These are phyloP conservation scores for Globisporangium recalcitrans DNA, from an alignment of 352 stramenopile species.

Conservation along the genomic window DNA sequence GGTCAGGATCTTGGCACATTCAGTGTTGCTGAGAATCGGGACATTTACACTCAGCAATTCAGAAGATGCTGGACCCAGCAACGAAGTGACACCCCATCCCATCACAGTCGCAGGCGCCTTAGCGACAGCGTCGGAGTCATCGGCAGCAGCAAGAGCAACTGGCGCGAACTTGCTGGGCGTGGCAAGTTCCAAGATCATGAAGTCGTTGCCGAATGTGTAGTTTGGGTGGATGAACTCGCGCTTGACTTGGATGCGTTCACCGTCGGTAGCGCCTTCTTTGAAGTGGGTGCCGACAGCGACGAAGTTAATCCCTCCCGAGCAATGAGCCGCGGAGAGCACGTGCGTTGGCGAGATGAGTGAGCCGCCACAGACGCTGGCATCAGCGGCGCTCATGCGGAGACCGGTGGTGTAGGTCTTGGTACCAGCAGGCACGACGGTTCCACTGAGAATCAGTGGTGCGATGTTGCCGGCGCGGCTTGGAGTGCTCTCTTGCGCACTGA, in stretches of 20 bases:
- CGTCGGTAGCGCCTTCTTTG: neutral
- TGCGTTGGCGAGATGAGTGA: neutral
- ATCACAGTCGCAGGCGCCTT: constrained; percentile 16
- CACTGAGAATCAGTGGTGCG: neutral
- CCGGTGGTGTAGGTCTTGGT: neutral
- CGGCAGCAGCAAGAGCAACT: constrained; percentile 23
- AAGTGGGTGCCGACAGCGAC: neutral
- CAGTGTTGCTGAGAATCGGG: constrained; percentile 39
- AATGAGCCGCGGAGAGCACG: neutral
- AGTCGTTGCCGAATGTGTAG: constrained; percentile 32
- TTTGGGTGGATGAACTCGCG: neutral
- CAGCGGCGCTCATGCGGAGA: too few species aligned
- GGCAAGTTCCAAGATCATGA: constrained; percentile 44
- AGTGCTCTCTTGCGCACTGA: neutral
- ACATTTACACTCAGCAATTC: constrained; percentile 39
- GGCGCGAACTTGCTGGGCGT: constrained; percentile 20
- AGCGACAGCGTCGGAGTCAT: neutral
- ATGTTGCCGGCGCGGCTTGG: too few species aligned
- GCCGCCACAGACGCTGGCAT: neutral
- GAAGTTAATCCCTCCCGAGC: neutral
- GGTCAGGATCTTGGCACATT: too few species aligned
- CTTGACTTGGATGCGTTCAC: neutral
- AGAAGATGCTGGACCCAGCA: constrained; percentile 23
- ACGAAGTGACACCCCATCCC: constrained; percentile 4
- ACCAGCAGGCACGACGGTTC: neutral